Evolutionary conservation across 1,284 basidiomycete genomes (phyloP), one percentile per base, ranked within the genome.

Genomic region (Marasmius oreades): DNA sequence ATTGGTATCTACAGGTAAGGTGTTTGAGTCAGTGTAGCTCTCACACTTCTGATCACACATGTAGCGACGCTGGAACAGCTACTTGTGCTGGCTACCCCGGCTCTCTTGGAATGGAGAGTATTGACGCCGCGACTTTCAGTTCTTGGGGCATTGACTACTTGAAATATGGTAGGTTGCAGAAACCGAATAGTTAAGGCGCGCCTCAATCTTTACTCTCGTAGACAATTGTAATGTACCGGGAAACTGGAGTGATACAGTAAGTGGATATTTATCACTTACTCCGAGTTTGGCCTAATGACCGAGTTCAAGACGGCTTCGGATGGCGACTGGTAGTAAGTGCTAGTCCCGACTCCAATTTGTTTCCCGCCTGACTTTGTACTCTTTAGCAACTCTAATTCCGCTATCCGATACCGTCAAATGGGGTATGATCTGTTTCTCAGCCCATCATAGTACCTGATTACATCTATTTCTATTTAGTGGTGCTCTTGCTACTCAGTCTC

Each of bases 111-210:
- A 69, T 71, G 44, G 81, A 84, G 60, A 61, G 55, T 10, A 65
- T 78, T 28, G 81, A 82, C 65, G 81, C 80, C 0, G 66, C 73
- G 22, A 80, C 80, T 0, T 84, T 79, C 63, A 71, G 65, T 47
- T 71, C 73, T 24, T 84, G 81, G 81, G 79, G 78, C 1, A 73
- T 84, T 48, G 81, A 82, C 57, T 82, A 82, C 63, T 64, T 83
- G 57, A 83, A 83, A 70, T 83, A 82, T 61, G 79, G 79, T 77
- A 44, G 36, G 66, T 59, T n/a, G 36, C 3, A 16, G 20, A 5
- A 11, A 16, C 24, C 14, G 16, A 24, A 8, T 11, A 34, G 14
- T 18, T 7, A 24, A 31, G 31, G 10, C 23, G 5, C 28, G 4
- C 28, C 28, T 31, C 28, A 31, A 31, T 31, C 28, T 31, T 50